These are phyloP conservation scores for Clavariopsis aquatica DNA, from an alignment of 495 filamentous ascomycete genomes.

Conservation along the genomic window DNA sequence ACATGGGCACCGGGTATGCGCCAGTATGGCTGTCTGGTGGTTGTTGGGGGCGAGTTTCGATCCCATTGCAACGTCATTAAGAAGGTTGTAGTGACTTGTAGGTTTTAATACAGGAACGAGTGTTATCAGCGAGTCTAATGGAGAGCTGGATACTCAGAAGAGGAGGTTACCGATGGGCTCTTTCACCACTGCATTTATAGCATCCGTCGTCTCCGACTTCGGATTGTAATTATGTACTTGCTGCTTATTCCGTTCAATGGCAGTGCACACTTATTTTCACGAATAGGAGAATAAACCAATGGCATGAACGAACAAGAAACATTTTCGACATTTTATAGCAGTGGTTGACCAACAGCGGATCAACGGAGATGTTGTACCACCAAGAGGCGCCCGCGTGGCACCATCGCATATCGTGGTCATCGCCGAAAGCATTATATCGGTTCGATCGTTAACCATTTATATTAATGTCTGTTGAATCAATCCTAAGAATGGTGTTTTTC, in stretches of 20 bases:
- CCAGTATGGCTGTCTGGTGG: neutral
- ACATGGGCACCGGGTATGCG: neutral
- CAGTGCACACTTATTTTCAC: no score
- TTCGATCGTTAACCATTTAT: no score
- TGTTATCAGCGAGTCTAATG: no score
- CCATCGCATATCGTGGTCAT: neutral
- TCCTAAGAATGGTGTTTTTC: no score
- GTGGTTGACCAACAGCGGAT: neutral
- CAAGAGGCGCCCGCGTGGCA: neutral
- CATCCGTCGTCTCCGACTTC: slow-evolving; percentile 1
- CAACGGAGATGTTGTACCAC: neutral
- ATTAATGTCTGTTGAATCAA: no score
- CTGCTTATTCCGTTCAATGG: no score
- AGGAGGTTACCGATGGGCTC: neutral
- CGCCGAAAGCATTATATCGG: neutral
- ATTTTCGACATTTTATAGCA: neutral
- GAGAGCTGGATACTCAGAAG: neutral
- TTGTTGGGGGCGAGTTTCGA: neutral
- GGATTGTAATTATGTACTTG: no score
- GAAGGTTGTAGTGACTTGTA: neutral
- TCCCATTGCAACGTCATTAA: neutral
- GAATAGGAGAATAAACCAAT: no score
- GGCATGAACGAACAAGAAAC: no score
- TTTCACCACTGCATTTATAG: neutral
- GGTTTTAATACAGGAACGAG: no score